Evolutionary conservation across 2,329 filamentous ascomycete species (phyloP).

Genomic region (Teratosphaeria pseudoeucalypti): DNA sequence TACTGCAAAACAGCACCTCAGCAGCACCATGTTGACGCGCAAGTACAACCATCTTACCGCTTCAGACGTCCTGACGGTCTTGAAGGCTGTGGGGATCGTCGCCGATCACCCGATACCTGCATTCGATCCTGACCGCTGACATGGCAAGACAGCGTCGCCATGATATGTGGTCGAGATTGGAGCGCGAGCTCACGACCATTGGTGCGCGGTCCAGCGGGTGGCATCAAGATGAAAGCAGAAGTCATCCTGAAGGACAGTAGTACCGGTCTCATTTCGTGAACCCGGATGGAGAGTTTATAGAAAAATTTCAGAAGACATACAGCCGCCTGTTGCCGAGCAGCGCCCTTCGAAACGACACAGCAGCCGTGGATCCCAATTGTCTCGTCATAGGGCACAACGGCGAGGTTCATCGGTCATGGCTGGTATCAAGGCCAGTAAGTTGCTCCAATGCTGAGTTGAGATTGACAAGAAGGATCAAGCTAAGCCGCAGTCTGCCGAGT

Average conservation of each 20-base stretch:
- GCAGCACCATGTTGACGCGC: not conserved
- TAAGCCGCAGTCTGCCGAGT: too few species aligned
- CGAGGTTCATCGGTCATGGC: too few species aligned
- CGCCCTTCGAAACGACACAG: too few species aligned
- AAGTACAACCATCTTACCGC: not conserved
- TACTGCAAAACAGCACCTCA: conserved; percentile 4
- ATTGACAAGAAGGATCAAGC: too few species aligned
- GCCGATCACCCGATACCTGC: conserved; percentile 13
- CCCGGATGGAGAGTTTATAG: too few species aligned
- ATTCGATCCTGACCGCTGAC: conserved; percentile 6
- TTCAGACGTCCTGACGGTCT: conserved; percentile 10
- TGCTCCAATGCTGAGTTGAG: too few species aligned
- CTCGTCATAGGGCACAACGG: too few species aligned
- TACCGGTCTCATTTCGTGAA: too few species aligned
- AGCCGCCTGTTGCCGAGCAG: too few species aligned
- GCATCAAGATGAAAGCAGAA: not conserved
- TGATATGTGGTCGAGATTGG: conserved; percentile 5
- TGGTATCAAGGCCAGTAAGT: too few species aligned
- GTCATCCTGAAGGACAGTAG: not conserved
- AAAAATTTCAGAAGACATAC: too few species aligned
- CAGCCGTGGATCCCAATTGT: too few species aligned
- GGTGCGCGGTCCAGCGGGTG: not conserved
- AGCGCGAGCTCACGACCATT: conserved; percentile 2
- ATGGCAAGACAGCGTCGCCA: conserved; percentile 2
- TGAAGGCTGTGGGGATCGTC: conserved; percentile 14